Conservation (phyloP, 805 yeast species). For the Zygotorulaspora sp. region DNA sequence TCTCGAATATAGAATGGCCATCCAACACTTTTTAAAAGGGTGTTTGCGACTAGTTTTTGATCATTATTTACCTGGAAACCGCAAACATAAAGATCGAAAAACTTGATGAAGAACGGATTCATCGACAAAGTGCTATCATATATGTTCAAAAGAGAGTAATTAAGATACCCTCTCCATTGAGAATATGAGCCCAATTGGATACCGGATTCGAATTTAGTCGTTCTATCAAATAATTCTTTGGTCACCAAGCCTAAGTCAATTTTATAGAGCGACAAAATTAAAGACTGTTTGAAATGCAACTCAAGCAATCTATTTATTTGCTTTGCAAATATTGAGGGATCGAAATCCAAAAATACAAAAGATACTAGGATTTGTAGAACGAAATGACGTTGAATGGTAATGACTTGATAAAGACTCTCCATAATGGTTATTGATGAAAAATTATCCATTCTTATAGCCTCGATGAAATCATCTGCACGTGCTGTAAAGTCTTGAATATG, state of each 20-base stretch:
- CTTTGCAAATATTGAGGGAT: conserved; percentile 25
- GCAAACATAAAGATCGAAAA: conserved; percentile 19
- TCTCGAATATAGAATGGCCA: conserved; percentile 21
- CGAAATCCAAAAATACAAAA: conserved; percentile 38
- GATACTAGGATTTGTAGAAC: conserved; percentile 35
- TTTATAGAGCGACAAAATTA: conserved; percentile 25
- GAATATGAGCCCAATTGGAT: conserved; percentile 22
- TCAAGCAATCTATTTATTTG: conserved; percentile 24
- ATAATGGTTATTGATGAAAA: conserved; percentile 24
- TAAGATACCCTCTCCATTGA: conserved; percentile 21
- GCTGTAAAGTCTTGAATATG: conserved; percentile 15
- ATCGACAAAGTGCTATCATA: conserved; percentile 12
- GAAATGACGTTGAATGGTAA: conserved; percentile 32
- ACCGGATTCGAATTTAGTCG: conserved; percentile 28
- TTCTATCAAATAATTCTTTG: conserved; percentile 18
- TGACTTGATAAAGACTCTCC: conserved; percentile 29
- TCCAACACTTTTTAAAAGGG: conserved; percentile 18
- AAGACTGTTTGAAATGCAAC: conserved; percentile 26
- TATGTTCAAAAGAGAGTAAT: conserved; percentile 14
- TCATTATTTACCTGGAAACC: conserved; percentile 6
- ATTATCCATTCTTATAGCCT: conserved; percentile 23
- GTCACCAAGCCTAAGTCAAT: conserved; percentile 23
- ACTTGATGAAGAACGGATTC: conserved; percentile 22
- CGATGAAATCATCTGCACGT: conserved; percentile 17
- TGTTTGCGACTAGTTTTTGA: conserved; percentile 4